phyloP scores from a whole-genome alignment of 2,329 filamentous ascomycete genomes.

The Graphilbum sp. region DNA sequence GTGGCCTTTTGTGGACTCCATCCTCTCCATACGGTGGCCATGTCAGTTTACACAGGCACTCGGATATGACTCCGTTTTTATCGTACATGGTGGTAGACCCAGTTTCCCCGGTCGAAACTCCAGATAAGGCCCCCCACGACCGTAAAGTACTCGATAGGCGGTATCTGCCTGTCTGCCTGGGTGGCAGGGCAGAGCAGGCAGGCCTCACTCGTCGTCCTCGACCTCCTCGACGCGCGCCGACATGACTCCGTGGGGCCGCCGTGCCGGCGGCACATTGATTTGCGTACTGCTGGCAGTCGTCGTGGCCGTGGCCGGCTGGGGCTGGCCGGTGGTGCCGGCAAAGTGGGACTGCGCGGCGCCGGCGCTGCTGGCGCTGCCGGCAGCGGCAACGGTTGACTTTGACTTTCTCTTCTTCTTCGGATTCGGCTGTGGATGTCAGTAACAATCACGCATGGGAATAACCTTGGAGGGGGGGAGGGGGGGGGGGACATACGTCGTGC shows the following conservation, averaged over 20 bases:
- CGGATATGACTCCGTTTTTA: too few relatives aligned
- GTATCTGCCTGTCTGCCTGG: neutral
- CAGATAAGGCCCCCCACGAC: neutral
- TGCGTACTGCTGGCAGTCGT: conserved; percentile 41
- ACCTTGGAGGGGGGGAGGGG: neutral
- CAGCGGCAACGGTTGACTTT: conserved; percentile 13
- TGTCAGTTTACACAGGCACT: too few relatives aligned
- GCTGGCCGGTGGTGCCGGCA: conserved; percentile 35
- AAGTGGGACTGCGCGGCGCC: conserved; percentile 26
- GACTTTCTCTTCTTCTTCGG: conserved; percentile 43
- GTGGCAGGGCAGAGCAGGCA: too few relatives aligned
- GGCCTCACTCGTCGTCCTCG: conserved; percentile 15
- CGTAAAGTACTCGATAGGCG: neutral
- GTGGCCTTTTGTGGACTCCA: too few relatives aligned
- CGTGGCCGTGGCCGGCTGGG: conserved; percentile 33
- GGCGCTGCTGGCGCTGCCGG: conserved; percentile 13
- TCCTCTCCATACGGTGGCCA: too few relatives aligned
- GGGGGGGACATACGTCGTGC: conserved; percentile 59
- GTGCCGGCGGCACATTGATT: conserved; percentile 25
- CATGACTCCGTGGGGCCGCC: conserved; percentile 25
- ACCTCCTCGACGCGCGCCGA: conserved; percentile 23
- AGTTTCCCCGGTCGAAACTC: too few relatives aligned
- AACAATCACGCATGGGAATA: neutral
- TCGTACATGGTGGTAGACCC: too few relatives aligned
- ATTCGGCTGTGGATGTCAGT: too few relatives aligned